Evolutionary conservation across 495 filamentous ascomycete species (phyloP), one percentile per base, ranked within the genome.

Genomic region (Penicillium pancosmium): DNA sequence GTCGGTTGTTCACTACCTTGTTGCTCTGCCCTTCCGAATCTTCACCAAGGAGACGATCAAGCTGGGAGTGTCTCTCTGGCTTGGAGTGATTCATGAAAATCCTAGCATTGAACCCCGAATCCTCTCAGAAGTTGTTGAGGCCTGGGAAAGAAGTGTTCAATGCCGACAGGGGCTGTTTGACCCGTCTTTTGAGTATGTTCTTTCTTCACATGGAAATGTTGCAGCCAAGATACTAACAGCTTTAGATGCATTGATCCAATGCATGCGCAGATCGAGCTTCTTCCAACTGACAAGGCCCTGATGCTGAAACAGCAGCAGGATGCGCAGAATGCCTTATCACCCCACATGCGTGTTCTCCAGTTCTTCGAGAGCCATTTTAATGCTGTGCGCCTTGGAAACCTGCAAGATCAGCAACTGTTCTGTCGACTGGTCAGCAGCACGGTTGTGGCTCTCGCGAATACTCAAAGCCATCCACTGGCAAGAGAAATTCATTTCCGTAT

Each of bases 21-120:
- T 99, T 54, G 82, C 83, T 48, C 91, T 98, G 60, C 95, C 95
- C 2, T 99, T 98, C 75, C 81, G 82, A 31, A 84, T 94, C 21
- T 98, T 99, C 70, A 93, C 89, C 5, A 96, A 95, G 72, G 91
- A 96, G 68, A 90, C 91, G 15, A 94, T 99, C 68, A 95, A 96
- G 65, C 85, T 97, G 9, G 95, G 95, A 16, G 88, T 98, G 33
- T 96, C 93, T 16, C 82, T 98, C 9, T 99, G 95, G 95, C 84
- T 96, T 44, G 92, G 93, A 27, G 88, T 97, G 7, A 97, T 98
- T 63, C 93, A 98, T 68, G 95, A 98, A 67, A 98, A 97, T 66
- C 92, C 93, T 15, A 82, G 80, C 48, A 85, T 96, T 74, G 91
- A 97, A 68, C 79, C 93, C 1, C 87, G 90, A 47, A 84, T 99